Evolutionary conservation across 1,284 basidiomycete genomes (phyloP), one percentile per base, ranked within the genome.

Genomic region (Ustilago trichophora): DNA sequence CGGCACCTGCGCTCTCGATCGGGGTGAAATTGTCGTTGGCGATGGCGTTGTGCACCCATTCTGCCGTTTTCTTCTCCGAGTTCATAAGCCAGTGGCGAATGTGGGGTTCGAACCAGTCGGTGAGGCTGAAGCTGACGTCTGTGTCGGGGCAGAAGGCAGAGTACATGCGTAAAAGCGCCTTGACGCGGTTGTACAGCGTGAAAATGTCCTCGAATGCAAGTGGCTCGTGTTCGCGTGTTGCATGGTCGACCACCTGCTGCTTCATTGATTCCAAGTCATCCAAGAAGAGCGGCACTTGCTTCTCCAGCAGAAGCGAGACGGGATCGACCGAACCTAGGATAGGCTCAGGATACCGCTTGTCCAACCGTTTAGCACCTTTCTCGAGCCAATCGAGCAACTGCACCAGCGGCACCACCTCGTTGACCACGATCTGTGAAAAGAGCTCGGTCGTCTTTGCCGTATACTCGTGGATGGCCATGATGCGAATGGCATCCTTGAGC

Each of bases 61-160:
- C 90, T 36, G 87, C 86, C 6, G 95, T 98, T 84, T 93, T 97
- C 58, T 85, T 87, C 69, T 95, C 92, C 0, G 92, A 96, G 60
- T 90, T 89, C n/a, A 88, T 78, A 8, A 99, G 83, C 95, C 95
- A 99, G 64, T 91, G 88, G 4, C 88, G 86, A 10, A 98, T 91
- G 80, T 92, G 93, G 2, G 90, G 88, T 80, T 91, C 90, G 77
- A 98, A 98, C 83, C 91, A 92, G 32, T 72, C 60, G 24, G 66
- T 55, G 15, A 74, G 37, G 38, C 64, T 69, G 50, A 80, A 78
- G 5, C 31, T 29, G 11, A 62, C 18, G 26, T 63, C 54, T n/a
- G 43, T 34, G n/a, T 49, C 92, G 1, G 89, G 87, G 73, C 88
- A 90, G 82, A 94, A 95, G 0, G 91, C 91, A 13, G 85, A 80